Base-by-base conservation (phyloP, 2,329 filamentous ascomycete genomes). In the Fusarium nodosum region DNA sequence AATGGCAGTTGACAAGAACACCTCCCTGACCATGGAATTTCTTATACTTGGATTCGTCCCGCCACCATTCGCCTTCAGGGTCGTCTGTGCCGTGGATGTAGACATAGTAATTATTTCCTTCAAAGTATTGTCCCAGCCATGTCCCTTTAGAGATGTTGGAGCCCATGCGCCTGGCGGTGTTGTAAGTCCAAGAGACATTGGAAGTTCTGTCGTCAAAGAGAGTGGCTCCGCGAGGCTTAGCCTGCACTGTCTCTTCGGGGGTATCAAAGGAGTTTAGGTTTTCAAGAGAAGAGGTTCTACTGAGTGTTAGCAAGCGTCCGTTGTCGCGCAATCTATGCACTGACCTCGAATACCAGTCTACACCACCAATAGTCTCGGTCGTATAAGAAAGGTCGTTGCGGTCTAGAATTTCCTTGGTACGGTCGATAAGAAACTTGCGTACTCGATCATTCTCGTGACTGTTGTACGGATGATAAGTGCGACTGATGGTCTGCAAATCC, bases 1-100 rank as follows among this genome's bases (percentile, higher is more conserved):
- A 97, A 77, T 98, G 96, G 20, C 95, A 94, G 78, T 97, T 98
- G 71, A 98, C 92, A 45, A 99, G 85, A 20, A 97, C 93, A 33
- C 94, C 93, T 20, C 92, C 91, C 64, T 88, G 88, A 11, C 86
- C 85, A 65, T 85, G 84, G 24, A 84, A 83, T 64, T 81, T 79
- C 66, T 81, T 79, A 42, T 78, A 79, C 38, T 80, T 79, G 36
- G 75, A 72, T 38, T 71, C 76, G 45, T 77, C 78, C 34, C 85
- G 84, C 92, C 91, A 97, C 91, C 93, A 97, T 44, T 88, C 84
- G 11, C 90, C 89, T 31, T 86, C 82, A 28, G 90, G 87, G 70
- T 95, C 93, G 54, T 94, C 88, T 38, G 85, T 88, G 33, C 96
- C 96, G 46, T 93, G 90, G 61, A 99, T 92, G 75, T 97, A 97